Conservation (phyloP, 805 yeast species). For the Saccharomycopsis microspora region DNA sequence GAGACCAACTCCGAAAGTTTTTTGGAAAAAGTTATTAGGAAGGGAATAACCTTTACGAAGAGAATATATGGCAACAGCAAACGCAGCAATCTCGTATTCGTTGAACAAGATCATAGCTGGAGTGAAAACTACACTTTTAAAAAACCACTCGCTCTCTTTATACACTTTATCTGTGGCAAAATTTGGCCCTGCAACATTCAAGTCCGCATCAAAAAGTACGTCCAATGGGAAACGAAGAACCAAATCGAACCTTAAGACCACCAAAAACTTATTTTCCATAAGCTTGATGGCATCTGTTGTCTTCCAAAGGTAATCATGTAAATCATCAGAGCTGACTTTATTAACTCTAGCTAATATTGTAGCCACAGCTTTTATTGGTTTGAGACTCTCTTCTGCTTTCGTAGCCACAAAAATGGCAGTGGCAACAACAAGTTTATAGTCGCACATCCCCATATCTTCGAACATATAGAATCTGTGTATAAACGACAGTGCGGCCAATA, state of each 20-base stretch:
- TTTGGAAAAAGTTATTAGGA: not conserved
- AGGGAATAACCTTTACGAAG: not conserved
- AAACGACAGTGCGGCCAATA: constrained; percentile 9
- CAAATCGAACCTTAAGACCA: constrained; percentile 12
- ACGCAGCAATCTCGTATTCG: constrained; percentile 12
- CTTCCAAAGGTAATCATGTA: constrained; percentile 6
- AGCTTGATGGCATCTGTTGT: constrained; percentile 9
- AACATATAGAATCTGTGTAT: constrained; percentile 15
- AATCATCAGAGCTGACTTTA: constrained; percentile 5
- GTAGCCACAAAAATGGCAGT: constrained; percentile 15
- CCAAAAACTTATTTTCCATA: constrained; percentile 11
- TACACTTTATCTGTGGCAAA: not conserved
- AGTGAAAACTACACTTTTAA: constrained; percentile 4
- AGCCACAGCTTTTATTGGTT: constrained; percentile 9
- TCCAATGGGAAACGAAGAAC: constrained; percentile 11
- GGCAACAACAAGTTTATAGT: constrained; percentile 14
- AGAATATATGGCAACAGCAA: constrained; percentile 1
- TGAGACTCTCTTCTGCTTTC: constrained; percentile 15
- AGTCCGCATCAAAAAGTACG: constrained; percentile 5
- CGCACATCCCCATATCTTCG: constrained; percentile 5
- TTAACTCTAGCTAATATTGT: constrained; percentile 3
- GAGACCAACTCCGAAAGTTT: constrained; percentile 2
- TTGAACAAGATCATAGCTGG: constrained; percentile 11
- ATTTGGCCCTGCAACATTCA: not conserved
- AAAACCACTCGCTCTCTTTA: constrained; percentile 8